These are phyloP conservation scores for Monosporascus sp. DNA, from an alignment of 2,329 filamentous ascomycete species.

Conservation along the genomic window DNA sequence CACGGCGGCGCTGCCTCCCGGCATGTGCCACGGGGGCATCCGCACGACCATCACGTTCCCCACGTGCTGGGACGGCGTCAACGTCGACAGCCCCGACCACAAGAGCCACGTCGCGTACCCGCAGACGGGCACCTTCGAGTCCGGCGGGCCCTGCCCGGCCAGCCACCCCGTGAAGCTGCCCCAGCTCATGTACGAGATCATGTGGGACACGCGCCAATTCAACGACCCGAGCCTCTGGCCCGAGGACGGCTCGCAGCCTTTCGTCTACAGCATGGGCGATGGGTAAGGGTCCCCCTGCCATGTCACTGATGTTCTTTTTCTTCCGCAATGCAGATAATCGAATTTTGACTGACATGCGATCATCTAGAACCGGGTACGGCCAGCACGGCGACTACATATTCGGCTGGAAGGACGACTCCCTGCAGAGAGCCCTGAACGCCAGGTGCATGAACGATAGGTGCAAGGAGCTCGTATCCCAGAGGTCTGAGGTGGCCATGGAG, in stretches of 20 bases:
- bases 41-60: constrained; percentile 39
- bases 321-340: neutral
- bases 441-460: constrained; percentile 23
- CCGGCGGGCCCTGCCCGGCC: constrained; percentile 13
- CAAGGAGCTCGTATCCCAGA: constrained; percentile 12
- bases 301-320: neutral
- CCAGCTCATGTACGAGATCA: constrained; percentile 19
- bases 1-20: constrained; percentile 29
- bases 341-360: neutral
- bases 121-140: constrained; percentile 12
- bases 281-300: constrained; percentile 6
- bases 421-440: constrained; percentile 23
- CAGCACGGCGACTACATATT: constrained; percentile 30
- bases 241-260: constrained; percentile 21
- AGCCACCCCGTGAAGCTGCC: constrained; percentile 17
- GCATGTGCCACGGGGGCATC: constrained; percentile 23
- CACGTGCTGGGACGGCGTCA: constrained; percentile 45
- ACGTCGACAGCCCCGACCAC: constrained; percentile 40
- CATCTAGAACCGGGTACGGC: constrained; percentile 22
- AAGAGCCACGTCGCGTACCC: constrained; percentile 46
- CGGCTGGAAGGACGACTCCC: constrained; percentile 28
- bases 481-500: constrained; percentile 12
- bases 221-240: constrained; percentile 15
- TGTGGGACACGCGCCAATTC: constrained; percentile 19
- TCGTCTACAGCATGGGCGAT: constrained; percentile 17